Conservation (phyloP, 805 yeast genomes). For the Candida ponderosae region DNA sequence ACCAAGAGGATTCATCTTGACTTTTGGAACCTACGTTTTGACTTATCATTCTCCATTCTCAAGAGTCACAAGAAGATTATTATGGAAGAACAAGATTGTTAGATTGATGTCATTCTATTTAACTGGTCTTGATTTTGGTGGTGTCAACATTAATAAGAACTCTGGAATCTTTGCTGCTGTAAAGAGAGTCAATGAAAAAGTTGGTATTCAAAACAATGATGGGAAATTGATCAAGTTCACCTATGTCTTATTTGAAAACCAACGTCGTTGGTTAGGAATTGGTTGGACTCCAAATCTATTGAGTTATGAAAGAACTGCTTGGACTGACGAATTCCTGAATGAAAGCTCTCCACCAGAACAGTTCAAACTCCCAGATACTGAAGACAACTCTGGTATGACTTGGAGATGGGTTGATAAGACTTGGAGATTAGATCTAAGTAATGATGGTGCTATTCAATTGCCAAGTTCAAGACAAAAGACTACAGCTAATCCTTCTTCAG, state of each 20-base stretch:
- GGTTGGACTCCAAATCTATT: conserved; percentile 95
- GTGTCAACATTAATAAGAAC: conserved; percentile 29
- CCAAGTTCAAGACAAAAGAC: conserved; percentile 49
- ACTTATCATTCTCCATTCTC: conserved; percentile 87
- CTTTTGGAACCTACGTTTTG: conserved; percentile 51
- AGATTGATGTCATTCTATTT: conserved; percentile 70
- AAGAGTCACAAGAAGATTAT: conserved; percentile 69
- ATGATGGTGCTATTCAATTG: conserved; percentile 76
- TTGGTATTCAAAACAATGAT: conserved; percentile 22
- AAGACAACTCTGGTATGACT: conserved; percentile 56
- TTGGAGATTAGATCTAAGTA: conserved; percentile 86
- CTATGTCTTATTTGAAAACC: conserved; percentile 88
- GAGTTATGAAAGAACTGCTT: conserved; percentile 88
- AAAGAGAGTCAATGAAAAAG: conserved; percentile 29
- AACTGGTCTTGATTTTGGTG: conserved; percentile 78
- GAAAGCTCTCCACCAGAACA: conserved; percentile 71
- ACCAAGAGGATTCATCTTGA: conserved; percentile 59
- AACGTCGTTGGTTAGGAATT: conserved; percentile 94
- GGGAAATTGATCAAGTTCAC: conserved; percentile 70
- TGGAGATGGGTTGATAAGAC: conserved; percentile 96
- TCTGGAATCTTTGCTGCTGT: conserved; percentile 37
- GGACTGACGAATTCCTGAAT: conserved; percentile 95
- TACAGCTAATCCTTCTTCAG: conserved; percentile 60
- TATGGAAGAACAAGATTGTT: conserved; percentile 76
- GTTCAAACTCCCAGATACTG: conserved; percentile 75